Conservation (phyloP, 352 stramenopile species). For the Stephanocyclus meneghinianus region DNA sequence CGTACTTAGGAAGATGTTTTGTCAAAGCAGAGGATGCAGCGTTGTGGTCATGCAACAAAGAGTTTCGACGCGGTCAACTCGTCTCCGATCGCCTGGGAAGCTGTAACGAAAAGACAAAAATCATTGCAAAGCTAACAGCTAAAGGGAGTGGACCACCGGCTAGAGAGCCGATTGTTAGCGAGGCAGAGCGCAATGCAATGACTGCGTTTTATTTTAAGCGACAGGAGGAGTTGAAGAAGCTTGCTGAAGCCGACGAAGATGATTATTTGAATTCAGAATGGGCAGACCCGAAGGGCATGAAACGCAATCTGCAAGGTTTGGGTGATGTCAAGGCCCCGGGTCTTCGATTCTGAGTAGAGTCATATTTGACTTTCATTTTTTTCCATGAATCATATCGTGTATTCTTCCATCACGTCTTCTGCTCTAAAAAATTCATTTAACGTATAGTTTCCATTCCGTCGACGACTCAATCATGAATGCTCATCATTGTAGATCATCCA, state of each 20-base stretch:
- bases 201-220: constrained; percentile 93
- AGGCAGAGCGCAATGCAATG: constrained; percentile 95
- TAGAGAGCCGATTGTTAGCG: constrained; percentile 84
- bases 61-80: constrained; percentile 90
- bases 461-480: no score
- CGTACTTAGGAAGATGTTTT: constrained; percentile 84
- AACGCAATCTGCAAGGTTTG: constrained; percentile 89
- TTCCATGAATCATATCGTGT: no score
- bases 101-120: constrained; percentile 89
- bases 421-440: no score
- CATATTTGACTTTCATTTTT: background rate
- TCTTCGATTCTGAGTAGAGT: constrained; percentile 36
- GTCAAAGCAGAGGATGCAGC: constrained; percentile 86
- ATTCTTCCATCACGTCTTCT: no score
- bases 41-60: constrained; percentile 94
- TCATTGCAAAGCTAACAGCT: constrained; percentile 88
- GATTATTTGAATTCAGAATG: constrained; percentile 92
- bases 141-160: constrained; percentile 87
- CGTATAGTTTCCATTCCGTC: no score
- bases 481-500: no score
- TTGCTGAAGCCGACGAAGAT: constrained; percentile 89
- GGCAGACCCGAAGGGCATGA: constrained; percentile 92
- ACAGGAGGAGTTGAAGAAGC: constrained; percentile 83
- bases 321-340: constrained; percentile 82
- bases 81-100: constrained; percentile 90